These are phyloP conservation scores for Erigeron canadensis DNA, from an alignment of 129 eudicot genomes.

Conservation along the genomic window DNA sequence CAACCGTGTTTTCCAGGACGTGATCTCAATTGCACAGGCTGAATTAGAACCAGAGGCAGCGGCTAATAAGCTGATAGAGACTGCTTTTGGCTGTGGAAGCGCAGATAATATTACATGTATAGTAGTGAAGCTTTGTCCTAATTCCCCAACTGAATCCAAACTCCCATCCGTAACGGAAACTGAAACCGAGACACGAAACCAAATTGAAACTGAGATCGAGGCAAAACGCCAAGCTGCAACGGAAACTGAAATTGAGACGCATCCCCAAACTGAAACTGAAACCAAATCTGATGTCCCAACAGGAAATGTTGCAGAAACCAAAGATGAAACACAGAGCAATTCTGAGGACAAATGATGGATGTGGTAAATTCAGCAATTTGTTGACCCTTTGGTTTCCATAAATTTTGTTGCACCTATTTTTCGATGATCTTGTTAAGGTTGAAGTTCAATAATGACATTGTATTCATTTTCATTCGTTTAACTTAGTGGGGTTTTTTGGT, in stretches of 20 bases:
- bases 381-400: not conserved
- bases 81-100: conserved; percentile 82
- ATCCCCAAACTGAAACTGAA: no score
- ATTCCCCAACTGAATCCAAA: conserved; percentile 21
- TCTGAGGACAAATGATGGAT: not conserved
- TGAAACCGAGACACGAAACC: not conserved
- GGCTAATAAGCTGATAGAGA: conserved; percentile 68
- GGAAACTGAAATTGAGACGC: not conserved
- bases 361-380: not conserved
- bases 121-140: conserved; percentile 64
- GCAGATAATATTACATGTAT: conserved; percentile 85
- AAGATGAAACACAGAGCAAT: not conserved
- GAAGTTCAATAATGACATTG: conserved; percentile 4
- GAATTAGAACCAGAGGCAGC: conserved; percentile 78
- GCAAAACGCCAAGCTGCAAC: not conserved
- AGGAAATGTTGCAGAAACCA: not conserved
- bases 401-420: not conserved
- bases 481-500: not conserved
- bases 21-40: conserved; percentile 57
- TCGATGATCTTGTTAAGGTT: not conserved
- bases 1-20: conserved; percentile 48
- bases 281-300: not conserved
- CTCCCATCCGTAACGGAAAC: not conserved
- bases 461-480: not conserved
- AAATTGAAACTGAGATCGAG: conserved; percentile 1